Evolutionary conservation across 2,329 filamentous ascomycete genomes (phyloP).

Genomic region (Fusarium neocosmosporiellum): DNA sequence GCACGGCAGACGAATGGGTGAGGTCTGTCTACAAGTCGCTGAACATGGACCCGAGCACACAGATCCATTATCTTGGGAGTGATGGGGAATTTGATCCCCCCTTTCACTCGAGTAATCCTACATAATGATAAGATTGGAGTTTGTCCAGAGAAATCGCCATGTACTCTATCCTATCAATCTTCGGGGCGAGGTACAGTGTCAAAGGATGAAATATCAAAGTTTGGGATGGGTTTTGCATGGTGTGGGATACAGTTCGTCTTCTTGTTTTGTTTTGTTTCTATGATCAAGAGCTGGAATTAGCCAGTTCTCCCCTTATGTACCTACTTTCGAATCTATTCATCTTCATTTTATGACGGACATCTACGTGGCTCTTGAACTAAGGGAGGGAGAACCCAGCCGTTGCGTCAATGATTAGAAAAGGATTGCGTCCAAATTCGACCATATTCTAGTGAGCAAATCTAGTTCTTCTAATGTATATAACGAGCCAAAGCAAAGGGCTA

Average conservation of each 20-base stretch:
- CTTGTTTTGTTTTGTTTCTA: too few species aligned
- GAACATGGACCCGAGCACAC: neutral
- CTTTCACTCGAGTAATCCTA: neutral
- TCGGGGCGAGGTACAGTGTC: neutral
- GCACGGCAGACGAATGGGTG: neutral
- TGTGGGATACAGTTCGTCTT: neutral
- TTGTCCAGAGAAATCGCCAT: neutral
- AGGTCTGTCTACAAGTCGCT: neutral
- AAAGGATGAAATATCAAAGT: neutral
- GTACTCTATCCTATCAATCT: neutral
- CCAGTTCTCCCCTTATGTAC: too few species aligned
- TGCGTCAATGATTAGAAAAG: neutral
- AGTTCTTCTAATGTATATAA: neutral
- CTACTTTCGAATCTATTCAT: too few species aligned
- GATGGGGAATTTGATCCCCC: neutral
- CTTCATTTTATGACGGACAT: too few species aligned
- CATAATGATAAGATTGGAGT: neutral
- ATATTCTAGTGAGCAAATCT: neutral
- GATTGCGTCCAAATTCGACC: neutral
- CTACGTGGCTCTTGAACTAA: too few species aligned
- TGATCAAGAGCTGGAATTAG: too few species aligned
- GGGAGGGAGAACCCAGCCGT: too few species aligned
- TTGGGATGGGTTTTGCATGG: neutral
- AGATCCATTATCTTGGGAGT: neutral
- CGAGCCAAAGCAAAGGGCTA: neutral